These are phyloP conservation scores for Amanita thiersii DNA, from an alignment of 768 basidiomycete species.

Conservation along the genomic window DNA sequence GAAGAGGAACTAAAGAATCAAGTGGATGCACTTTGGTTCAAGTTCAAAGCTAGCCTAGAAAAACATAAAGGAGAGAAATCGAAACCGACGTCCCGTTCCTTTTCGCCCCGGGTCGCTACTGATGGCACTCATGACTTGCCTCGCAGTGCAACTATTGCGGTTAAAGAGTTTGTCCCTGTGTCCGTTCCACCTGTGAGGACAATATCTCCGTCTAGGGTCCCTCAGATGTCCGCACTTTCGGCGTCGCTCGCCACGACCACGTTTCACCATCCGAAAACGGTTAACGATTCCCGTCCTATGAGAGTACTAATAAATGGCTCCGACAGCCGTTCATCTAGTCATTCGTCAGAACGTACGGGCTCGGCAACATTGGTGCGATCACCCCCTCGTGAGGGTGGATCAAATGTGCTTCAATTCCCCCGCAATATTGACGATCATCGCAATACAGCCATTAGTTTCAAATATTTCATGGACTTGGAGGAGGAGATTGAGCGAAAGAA, in stretches of 20 bases:
- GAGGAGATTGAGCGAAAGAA: conserved; percentile 31
- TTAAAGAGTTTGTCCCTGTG: conserved; percentile 52
- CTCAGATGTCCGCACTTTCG: conserved; percentile 55
- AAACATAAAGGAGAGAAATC: conserved; percentile 29
- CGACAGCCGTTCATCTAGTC: conserved; percentile 16
- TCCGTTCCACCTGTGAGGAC: conserved; percentile 29
- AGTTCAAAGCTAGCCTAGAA: conserved; percentile 42
- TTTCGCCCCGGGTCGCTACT: not conserved
- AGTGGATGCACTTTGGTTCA: conserved; percentile 57
- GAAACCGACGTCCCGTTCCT: conserved; percentile 10
- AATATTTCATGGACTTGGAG: conserved; percentile 34
- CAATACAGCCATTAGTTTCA: conserved; percentile 38
- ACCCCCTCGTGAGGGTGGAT: conserved; percentile 15
- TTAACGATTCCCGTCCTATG: conserved; percentile 13
- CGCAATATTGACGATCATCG: conserved; percentile 30
- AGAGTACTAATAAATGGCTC: conserved; percentile 15
- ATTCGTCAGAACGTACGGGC: conserved; percentile 21
- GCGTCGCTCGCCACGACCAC: conserved; percentile 56
- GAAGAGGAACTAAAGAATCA: conserved; percentile 48
- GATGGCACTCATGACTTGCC: conserved; percentile 15
- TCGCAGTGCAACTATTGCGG: conserved; percentile 23
- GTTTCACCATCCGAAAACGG: conserved; percentile 44
- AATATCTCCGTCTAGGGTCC: conserved; percentile 26
- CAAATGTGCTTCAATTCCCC: conserved; percentile 32
- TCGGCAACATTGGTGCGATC: conserved; percentile 26